These are phyloP conservation scores for Gomphus sp. DNA, from an alignment of 1,284 basidiomycete genomes.

Conservation along the genomic window DNA sequence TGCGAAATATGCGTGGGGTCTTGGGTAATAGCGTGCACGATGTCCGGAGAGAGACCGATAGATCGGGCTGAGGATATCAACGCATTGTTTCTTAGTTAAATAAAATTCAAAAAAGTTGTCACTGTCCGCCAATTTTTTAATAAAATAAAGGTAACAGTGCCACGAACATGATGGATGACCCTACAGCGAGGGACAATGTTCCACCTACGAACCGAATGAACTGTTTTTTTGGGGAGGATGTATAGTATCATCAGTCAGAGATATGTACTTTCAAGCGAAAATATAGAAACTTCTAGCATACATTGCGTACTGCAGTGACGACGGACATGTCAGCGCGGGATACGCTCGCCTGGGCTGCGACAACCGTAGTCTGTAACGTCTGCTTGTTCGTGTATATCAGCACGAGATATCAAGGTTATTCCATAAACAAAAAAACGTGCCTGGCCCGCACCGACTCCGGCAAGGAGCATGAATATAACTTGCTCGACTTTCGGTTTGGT, in stretches of 20 bases:
- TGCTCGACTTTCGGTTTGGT: conserved; percentile 40
- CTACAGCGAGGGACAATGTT: conserved; percentile 51
- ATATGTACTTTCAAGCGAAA: not conserved
- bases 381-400: conserved; percentile 14
- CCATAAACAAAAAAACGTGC: conserved; percentile 21
- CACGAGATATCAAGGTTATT: not conserved
- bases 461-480: conserved; percentile 59
- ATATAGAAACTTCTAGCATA: conserved; percentile 19
- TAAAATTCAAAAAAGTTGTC: no score
- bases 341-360: conserved; percentile 65
- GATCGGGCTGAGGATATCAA: conserved; percentile 33
- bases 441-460: conserved; percentile 60
- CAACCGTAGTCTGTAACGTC: conserved; percentile 55
- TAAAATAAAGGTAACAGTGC: no score
- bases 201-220: conserved; percentile 60
- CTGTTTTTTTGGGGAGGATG: conserved; percentile 20
- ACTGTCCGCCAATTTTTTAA: no score
- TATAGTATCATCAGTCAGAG: no score
- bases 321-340: conserved; percentile 59
- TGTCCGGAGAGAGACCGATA: conserved; percentile 26
- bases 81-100: conserved; percentile 39
- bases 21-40: conserved; percentile 35
- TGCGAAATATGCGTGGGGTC: conserved; percentile 26
- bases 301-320: conserved; percentile 61
- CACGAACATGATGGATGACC: conserved; percentile 44